These are phyloP conservation scores for Penicillium janthinellum DNA, from an alignment of 2,329 filamentous ascomycete genomes.

Conservation along the genomic window DNA sequence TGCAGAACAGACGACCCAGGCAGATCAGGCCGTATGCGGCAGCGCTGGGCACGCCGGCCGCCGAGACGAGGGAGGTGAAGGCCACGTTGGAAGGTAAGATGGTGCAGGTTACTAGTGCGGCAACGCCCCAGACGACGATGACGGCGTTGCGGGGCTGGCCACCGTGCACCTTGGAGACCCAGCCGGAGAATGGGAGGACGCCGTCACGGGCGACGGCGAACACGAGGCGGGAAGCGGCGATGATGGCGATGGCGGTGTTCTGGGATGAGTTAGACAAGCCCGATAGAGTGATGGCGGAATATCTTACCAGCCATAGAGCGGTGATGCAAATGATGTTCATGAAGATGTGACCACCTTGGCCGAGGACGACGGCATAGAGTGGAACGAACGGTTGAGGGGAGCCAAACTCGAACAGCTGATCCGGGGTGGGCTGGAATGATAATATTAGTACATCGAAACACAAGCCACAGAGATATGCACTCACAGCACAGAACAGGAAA, in stretches of 20 bases:
- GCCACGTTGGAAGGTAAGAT: conserved; percentile 59
- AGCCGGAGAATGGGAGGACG: conserved; percentile 60
- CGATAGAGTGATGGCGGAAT: neutral
- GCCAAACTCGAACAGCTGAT: conserved; percentile 56
- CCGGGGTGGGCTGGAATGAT: conserved; percentile 51
- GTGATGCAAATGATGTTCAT: conserved; percentile 58
- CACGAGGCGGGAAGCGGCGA: conserved; percentile 62
- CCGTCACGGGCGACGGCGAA: conserved; percentile 65
- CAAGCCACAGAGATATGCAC: neutral
- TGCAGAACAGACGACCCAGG: conserved; percentile 51
- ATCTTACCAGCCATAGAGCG: conserved; percentile 27
- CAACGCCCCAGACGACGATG: conserved; percentile 59
- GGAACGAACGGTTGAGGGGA: conserved; percentile 62
- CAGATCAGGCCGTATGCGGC: conserved; percentile 57
- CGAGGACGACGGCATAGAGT: conserved; percentile 60
- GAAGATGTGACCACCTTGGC: conserved; percentile 59
- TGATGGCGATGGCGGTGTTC: conserved; percentile 63
- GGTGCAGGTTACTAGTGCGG: conserved; percentile 59
- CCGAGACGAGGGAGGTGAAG: conserved; percentile 58
- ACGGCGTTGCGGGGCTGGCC: conserved; percentile 64
- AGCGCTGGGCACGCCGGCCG: conserved; percentile 55
- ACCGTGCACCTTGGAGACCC: conserved; percentile 58
- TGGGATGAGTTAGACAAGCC: conserved; percentile 11
- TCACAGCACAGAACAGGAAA: conserved; percentile 58
- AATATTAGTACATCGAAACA: conserved; percentile 8